These are phyloP conservation scores for Melocanna baccifera DNA, from an alignment of 176 grass and related monocot species.

Conservation along the genomic window DNA sequence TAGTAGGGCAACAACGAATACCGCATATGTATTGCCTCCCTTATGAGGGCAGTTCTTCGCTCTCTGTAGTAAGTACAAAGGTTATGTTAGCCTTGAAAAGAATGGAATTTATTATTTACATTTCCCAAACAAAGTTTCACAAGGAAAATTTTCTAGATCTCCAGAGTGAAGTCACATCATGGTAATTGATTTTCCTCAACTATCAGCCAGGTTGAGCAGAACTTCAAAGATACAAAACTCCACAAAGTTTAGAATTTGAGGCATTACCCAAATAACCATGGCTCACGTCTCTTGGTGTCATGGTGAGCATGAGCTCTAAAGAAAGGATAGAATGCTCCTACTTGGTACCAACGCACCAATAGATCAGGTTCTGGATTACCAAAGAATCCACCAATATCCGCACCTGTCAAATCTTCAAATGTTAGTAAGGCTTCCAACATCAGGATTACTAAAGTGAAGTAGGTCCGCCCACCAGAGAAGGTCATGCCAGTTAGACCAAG, in stretches of 20 bases:
- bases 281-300: slow-evolving; percentile 94
- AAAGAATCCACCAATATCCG: slow-evolving; percentile 96
- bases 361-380: slow-evolving; percentile 84
- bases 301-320: slow-evolving; percentile 94
- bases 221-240: not conserved
- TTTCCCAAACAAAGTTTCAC: slow-evolving; percentile 7
- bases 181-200: not conserved
- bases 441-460: not conserved
- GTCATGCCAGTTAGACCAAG: slow-evolving; percentile 92
- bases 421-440: slow-evolving; percentile 13
- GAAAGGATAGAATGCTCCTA: slow-evolving; percentile 98
- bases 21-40: slow-evolving; percentile 79
- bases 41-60: slow-evolving; percentile 70
- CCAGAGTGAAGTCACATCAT: not conserved
- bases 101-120: not conserved
- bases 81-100: slow-evolving; percentile 24
- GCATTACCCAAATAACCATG: slow-evolving; percentile 95
- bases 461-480: slow-evolving; percentile 75
- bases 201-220: not conserved
- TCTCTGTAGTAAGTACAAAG: slow-evolving; percentile 50
- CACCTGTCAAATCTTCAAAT: slow-evolving; percentile 54
- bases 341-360: slow-evolving; percentile 94
- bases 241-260: slow-evolving; percentile 11
- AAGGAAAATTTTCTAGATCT: not conserved
- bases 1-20: slow-evolving; percentile 92